Base-by-base conservation (phyloP, 1,139 yeast species). In the Kazachstania sp. region DNA sequence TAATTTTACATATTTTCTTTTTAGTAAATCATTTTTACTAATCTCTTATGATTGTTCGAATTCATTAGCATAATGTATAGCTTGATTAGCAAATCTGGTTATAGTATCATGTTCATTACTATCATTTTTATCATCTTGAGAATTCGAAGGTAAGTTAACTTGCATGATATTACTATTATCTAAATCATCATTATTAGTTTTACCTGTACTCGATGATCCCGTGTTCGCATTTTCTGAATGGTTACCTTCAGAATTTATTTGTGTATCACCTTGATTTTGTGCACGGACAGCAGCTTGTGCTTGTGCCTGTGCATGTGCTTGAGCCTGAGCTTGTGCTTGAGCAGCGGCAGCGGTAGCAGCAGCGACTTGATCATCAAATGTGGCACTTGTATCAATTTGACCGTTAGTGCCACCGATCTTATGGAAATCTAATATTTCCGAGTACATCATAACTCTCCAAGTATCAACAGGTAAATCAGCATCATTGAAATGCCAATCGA, bases 371-470 rank as follows among this genome's bases (percentile, higher is more conserved):
- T 61, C 67, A 36, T 63, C 67, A 42, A 63, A 63, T 28, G 64
- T 60, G 5, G 66, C 66, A 40, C 52, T 57, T 2, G 65, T 62
- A 53, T 63, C 66, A 42, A 63, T 63, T 47, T 59, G 66, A 16
- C 64, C 64, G 41, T 60, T 58, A 29, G 58, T 54, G 36, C 64
- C 64, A 16, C 64, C 71, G 43, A 68, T 68, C 54, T 68, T 70
- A 69, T 92, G 98, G 75, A 90, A 92, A 66, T 90, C 97, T 56
- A 92, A 74, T 53, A 92, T 92, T 69, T 92, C 98, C 45, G 95
- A 84, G 69, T 92, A 92, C 96, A 92, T 92, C 98, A 92, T 92
- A 29, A 90, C 96, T 70, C 95, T 81, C 98, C 98, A 92, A 12
- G 96, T 87, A 63, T 92, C 97, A 20, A 92, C 95, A 1, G 98